phyloP scores from a whole-genome alignment of 768 basidiomycete species.

The Amanita thiersii region DNA sequence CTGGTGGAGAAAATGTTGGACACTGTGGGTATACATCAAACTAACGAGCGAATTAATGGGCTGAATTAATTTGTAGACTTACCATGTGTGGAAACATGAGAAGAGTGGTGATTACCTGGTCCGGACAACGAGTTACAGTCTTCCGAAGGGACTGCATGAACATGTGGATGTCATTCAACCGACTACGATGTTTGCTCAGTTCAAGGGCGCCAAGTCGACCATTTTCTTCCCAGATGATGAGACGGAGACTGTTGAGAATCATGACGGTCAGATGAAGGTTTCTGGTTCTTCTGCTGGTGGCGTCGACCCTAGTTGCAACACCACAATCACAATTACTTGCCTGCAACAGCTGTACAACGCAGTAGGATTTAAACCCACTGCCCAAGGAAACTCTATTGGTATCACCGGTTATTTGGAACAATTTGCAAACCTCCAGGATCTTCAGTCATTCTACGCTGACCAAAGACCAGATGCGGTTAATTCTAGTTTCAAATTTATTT shows the following conservation, averaged over 20 bases:
- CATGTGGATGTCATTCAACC: conserved; percentile 68
- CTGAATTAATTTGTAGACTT: conserved; percentile 37
- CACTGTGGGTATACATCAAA: conserved; percentile 35
- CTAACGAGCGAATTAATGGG: not conserved
- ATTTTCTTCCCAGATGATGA: conserved; percentile 19
- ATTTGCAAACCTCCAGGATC: conserved; percentile 45
- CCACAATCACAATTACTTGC: conserved; percentile 42
- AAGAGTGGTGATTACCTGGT: conserved; percentile 45
- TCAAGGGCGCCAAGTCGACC: conserved; percentile 23
- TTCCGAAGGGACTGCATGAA: conserved; percentile 48
- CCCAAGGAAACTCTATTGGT: conserved; percentile 41
- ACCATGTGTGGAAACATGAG: conserved; percentile 51
- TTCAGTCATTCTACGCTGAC: conserved; percentile 40
- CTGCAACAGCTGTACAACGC: conserved; percentile 50
- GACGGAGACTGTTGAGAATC: conserved; percentile 7
- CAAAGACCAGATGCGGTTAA: conserved; percentile 40
- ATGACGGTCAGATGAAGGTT: conserved; percentile 12
- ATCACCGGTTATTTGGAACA: conserved; percentile 47
- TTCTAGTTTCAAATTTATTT: conserved; percentile 43
- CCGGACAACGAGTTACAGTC: conserved; percentile 62
- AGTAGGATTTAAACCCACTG: conserved; percentile 33
- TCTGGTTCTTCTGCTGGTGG: conserved; percentile 21
- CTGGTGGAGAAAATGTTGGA: conserved; percentile 67
- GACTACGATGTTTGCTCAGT: conserved; percentile 57
- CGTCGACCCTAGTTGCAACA: conserved; percentile 41